Conservation (phyloP, 495 filamentous ascomycete species). For the Penicillium angulare region DNA sequence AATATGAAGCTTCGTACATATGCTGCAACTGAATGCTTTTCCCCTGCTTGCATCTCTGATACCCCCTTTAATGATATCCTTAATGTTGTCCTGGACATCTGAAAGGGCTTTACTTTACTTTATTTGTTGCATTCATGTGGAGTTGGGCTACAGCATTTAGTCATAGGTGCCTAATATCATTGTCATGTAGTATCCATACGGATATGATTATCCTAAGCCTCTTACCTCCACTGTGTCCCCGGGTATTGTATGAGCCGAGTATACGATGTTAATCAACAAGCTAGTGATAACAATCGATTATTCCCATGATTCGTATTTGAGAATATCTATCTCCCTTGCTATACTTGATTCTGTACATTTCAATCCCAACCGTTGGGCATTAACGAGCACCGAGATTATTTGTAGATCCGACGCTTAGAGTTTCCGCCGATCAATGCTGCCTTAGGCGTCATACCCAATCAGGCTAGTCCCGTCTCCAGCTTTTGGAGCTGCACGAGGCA, state of each 20-base stretch:
- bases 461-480: constrained; percentile 10
- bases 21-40: background rate
- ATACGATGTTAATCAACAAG: too few species aligned
- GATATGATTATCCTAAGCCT: too few species aligned
- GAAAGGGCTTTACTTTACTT: background rate
- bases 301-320: too few species aligned
- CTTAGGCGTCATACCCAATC: constrained; percentile 5
- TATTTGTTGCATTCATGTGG: constrained; percentile 1
- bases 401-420: background rate
- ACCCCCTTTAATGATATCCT: constrained; percentile 5
- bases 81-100: background rate
- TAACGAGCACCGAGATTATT: too few species aligned
- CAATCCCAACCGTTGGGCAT: too few species aligned
- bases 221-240: too few species aligned
- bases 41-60: constrained; percentile 7
- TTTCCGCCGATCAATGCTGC: constrained; percentile 1
- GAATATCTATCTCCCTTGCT: too few species aligned
- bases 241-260: too few species aligned
- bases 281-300: too few species aligned
- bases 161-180: background rate
- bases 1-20: background rate
- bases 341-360: too few species aligned
- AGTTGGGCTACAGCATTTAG: background rate
- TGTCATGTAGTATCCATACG: too few species aligned
- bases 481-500: constrained; percentile 15